Base-by-base conservation (phyloP, 1,139 yeast species). In the Nakaseomyces uthaithaninus region DNA sequence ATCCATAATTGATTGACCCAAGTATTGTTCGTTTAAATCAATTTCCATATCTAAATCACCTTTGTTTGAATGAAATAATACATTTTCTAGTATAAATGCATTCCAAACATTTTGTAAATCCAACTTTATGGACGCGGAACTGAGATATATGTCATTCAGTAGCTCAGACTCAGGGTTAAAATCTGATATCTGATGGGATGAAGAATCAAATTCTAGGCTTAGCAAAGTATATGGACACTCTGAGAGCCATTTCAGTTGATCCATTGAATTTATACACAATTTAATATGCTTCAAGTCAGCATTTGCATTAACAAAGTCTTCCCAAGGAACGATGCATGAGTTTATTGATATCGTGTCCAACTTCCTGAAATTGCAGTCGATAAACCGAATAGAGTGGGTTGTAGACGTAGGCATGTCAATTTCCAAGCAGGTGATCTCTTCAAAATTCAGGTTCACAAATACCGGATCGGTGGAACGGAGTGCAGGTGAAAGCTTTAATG, bases 321-420 rank as follows among this genome's bases (percentile, higher is more conserved):
- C 37, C 59, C 59, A 55, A 8, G 55, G 51, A 4, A 48, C 43
- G 18, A 44, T 43, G 20, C 47, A 39, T 6, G 48, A 42, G 9
- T 43, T 49, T 27, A 46, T 42, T 34, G 44, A 40, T 15, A 49
- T 35, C 16, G 22, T 9, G 31, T 30, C 36, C 17, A 54, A 33
- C 8, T 42, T 38, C 11, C 42, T 20, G 33, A 55, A 55, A 26
- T 43, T 17, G 43, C 59, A 55, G 31, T 45, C 35, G 8, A 28
- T 30, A 27, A 55, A 51, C 6, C 40, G 37, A 10, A 50, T 43
- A 7, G n/a, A 23, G 26, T 48, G 53, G 25, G 38, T 38, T 14
- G 33, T 38, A 3, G 42, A 18, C n/a, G 41, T 40, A 4, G 30
- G 37, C 8, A 43, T 26, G 23, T 40, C 43, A 11, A 53, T 23